Evolutionary conservation across 2,329 filamentous ascomycete genomes (phyloP).

Genomic region (Colletotrichum sp.): DNA sequence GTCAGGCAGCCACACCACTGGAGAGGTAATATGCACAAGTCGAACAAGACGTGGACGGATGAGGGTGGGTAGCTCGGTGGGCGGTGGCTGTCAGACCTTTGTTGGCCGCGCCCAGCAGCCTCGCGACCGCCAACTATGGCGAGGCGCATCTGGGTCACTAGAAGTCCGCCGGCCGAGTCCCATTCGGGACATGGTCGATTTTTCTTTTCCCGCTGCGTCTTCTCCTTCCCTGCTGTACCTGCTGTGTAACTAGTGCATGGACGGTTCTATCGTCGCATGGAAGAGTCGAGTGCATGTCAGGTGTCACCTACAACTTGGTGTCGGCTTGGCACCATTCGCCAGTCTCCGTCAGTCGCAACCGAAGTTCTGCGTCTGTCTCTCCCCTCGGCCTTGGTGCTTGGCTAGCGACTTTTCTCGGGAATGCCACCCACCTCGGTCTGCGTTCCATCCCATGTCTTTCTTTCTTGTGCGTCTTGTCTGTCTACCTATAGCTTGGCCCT

Average conservation of each 20-base stretch:
- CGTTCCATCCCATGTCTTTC: neutral
- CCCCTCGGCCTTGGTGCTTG: neutral
- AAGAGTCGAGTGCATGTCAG: conserved; percentile 16
- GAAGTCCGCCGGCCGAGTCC: conserved; percentile 4
- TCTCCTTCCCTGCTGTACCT: conserved; percentile 1
- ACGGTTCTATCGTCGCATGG: conserved; percentile 11
- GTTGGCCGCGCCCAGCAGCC: conserved; percentile 15
- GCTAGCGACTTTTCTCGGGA: conserved; percentile 7
- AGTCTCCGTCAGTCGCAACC: neutral
- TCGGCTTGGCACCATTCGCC: neutral
- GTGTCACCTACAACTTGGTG: conserved; percentile 2
- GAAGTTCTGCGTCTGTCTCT: neutral
- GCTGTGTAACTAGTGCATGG: conserved; percentile 17
- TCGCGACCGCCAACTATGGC: conserved; percentile 18
- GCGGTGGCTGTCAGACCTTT: conserved; percentile 21
- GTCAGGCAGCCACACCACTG: conserved; percentile 21
- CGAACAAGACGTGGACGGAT: conserved; percentile 16
- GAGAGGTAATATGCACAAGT: conserved; percentile 6
- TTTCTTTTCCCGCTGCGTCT: conserved; percentile 2
- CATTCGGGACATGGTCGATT: neutral
- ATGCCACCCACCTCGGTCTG: conserved; percentile 15
- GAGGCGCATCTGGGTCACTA: conserved; percentile 19
- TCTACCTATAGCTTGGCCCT: neutral
- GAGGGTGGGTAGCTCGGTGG: conserved; percentile 20
- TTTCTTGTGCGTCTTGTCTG: neutral